Evolutionary conservation across 176 grass and related monocot species (phyloP).

Genomic region (Oryza meridionalis): DNA sequence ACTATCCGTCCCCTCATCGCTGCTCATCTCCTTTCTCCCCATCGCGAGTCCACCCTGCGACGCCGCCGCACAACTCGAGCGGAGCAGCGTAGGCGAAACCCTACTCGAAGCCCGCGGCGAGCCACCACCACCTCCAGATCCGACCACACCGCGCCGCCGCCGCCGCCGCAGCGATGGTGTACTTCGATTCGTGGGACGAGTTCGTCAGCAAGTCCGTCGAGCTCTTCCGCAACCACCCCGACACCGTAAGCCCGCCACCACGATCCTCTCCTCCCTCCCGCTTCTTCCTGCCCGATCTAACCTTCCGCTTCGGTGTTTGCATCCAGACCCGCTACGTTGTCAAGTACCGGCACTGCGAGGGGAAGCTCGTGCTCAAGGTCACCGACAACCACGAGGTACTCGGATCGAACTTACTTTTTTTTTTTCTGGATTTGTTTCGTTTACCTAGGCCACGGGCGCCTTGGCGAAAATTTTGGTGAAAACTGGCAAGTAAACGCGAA

Average conservation of each 20-base stretch:
- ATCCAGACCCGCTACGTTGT: constrained; percentile 74
- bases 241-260: constrained; percentile 45
- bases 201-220: constrained; percentile 86
- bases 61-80: background rate
- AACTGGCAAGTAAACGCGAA: too few relatives aligned
- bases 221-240: constrained; percentile 83
- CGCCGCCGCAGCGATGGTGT: constrained; percentile 66
- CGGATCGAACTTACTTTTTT: background rate
- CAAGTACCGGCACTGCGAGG: constrained; percentile 96
- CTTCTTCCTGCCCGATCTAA: constrained; percentile 20
- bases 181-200: constrained; percentile 94
- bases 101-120: background rate
- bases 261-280: background rate
- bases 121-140: constrained; percentile 21
- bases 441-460: background rate
- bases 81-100: background rate
- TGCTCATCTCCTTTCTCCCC: background rate
- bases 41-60: background rate
- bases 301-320: background rate
- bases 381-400: constrained; percentile 78
- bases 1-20: background rate
- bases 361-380: constrained; percentile 97
- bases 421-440: constrained; percentile 12
- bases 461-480: too few relatives aligned
- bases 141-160: constrained; percentile 13